These are phyloP conservation scores for Priceomyces castillae DNA, from an alignment of 805 yeast genomes.

Conservation along the genomic window DNA sequence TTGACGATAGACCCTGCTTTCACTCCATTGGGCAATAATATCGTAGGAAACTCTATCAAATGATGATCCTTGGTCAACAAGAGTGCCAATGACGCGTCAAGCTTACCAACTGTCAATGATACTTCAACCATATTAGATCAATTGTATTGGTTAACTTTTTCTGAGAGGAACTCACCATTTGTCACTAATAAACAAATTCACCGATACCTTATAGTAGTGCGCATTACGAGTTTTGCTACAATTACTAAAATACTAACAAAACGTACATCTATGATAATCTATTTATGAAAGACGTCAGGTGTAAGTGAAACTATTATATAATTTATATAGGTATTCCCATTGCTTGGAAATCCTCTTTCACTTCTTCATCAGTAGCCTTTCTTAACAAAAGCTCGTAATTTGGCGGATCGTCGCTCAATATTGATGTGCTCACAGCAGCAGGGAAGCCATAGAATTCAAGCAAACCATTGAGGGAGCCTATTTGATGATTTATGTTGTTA, in stretches of 20 bases:
- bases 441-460: constrained; percentile 74
- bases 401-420: constrained; percentile 19
- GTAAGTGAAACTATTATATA: not conserved
- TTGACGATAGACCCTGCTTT: constrained; percentile 89
- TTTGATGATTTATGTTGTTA: constrained; percentile 62
- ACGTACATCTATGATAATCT: not conserved
- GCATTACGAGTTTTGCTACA: not conserved
- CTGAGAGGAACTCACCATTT: not conserved
- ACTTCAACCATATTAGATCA: constrained; percentile 71
- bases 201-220: not conserved
- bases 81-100: constrained; percentile 92
- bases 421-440: constrained; percentile 56
- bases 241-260: not conserved
- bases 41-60: constrained; percentile 94
- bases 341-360: constrained; percentile 65
- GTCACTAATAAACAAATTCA: not conserved
- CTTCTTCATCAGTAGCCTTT: constrained; percentile 67
- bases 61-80: constrained; percentile 90
- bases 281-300: not conserved
- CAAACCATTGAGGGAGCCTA: constrained; percentile 69
- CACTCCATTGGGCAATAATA: constrained; percentile 84
- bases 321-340: constrained; percentile 46
- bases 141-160: not conserved
- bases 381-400: constrained; percentile 43
- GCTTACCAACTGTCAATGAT: constrained; percentile 89